A percentile compares a stretch with the other conserved stretches of the same genome.
Conservation (phyloP, 352 stramenopile genomes). For the Phytopythium ostracodes region DNA sequence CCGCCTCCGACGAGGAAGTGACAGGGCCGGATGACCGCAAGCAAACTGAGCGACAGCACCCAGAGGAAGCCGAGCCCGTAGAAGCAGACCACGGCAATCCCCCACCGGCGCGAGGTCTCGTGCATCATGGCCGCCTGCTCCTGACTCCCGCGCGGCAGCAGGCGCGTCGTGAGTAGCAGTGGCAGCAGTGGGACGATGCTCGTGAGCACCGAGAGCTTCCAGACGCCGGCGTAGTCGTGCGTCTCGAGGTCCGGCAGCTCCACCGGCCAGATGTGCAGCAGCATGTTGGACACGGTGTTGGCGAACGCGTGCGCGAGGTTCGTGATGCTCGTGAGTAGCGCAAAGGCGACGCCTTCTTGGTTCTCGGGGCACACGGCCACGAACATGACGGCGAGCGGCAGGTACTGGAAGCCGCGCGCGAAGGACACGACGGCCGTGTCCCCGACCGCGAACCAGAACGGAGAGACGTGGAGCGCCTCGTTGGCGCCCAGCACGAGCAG, state of each 20-base stretch:
- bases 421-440: slow-evolving; percentile 67
- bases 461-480: slow-evolving; percentile 44
- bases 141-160: slow-evolving; percentile 46
- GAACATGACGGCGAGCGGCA: slow-evolving; percentile 74
- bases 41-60: slow-evolving; percentile 54
- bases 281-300: slow-evolving; percentile 73
- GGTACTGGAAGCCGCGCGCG: slow-evolving; percentile 72
- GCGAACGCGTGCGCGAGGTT: slow-evolving; percentile 70
- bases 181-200: slow-evolving; percentile 38
- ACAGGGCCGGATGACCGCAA: slow-evolving; percentile 64
- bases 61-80: slow-evolving; percentile 65
- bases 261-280: slow-evolving; percentile 69
- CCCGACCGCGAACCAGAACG: slow-evolving; percentile 78
- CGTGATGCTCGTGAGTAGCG: slow-evolving; percentile 70
- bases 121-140: slow-evolving; percentile 52
- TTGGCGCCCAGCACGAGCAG: slow-evolving; percentile 65
- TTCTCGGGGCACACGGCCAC: slow-evolving; percentile 67
- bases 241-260: slow-evolving; percentile 53
- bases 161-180: slow-evolving; percentile 35
- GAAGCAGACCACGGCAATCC: slow-evolving; percentile 24
- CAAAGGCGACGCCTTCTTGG: slow-evolving; percentile 75
- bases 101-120: slow-evolving; percentile 38
- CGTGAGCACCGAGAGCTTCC: slow-evolving; percentile 76
- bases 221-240: slow-evolving; percentile 62
- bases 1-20: slow-evolving; percentile 57